Evolutionary conservation across 2,329 filamentous ascomycete genomes (phyloP).

Genomic region (Teratosphaeria gauchensis): DNA sequence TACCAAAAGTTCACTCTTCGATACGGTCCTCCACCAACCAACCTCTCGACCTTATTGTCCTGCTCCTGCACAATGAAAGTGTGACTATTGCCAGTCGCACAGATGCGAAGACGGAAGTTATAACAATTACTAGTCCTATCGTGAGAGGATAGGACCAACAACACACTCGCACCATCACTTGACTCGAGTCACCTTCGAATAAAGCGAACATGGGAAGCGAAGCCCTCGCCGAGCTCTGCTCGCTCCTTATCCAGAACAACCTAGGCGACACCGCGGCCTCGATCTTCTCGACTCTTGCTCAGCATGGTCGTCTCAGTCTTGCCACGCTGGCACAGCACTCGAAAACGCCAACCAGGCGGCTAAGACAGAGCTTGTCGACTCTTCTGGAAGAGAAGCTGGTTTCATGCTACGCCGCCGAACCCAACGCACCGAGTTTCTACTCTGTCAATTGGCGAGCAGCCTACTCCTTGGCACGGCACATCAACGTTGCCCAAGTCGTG

Average conservation of each 20-base stretch:
- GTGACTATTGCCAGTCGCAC: neutral
- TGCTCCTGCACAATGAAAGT: neutral
- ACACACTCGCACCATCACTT: neutral
- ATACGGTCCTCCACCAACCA: neutral
- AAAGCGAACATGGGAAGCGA: neutral
- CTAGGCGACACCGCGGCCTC: constrained; percentile 74
- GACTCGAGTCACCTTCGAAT: neutral
- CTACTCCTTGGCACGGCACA: constrained; percentile 72
- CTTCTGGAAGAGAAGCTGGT: constrained; percentile 79
- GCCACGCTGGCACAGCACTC: constrained; percentile 61
- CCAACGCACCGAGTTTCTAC: constrained; percentile 57
- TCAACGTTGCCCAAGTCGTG: constrained; percentile 69
- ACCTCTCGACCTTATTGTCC: neutral
- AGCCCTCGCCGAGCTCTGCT: constrained; percentile 61
- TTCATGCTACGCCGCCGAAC: constrained; percentile 40
- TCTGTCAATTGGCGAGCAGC: constrained; percentile 72
- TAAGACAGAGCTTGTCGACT: constrained; percentile 72
- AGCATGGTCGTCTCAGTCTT: constrained; percentile 67
- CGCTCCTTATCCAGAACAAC: constrained; percentile 76
- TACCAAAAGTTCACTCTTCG: neutral
- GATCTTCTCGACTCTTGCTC: constrained; percentile 71
- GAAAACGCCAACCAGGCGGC: constrained; percentile 60
- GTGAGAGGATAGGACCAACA: neutral
- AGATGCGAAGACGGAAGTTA: neutral
- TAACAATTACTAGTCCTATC: neutral